Evolutionary conservation across 163 green algal genomes (phyloP), one percentile per base, ranked within the genome.

Genomic region (Smithsoniella earleae): DNA sequence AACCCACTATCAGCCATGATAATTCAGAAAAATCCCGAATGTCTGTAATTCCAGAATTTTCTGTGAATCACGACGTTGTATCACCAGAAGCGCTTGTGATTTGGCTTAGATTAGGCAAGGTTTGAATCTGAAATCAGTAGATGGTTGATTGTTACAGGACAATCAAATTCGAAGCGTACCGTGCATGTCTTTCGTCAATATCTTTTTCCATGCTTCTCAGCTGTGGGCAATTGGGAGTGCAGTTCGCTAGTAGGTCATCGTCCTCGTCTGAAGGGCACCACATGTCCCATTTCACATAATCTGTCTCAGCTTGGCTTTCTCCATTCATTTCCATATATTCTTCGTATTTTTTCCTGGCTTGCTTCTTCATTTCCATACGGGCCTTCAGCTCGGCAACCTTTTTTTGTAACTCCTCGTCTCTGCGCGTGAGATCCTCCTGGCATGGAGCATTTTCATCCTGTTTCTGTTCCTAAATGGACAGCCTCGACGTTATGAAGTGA

Each of bases 231-330:
- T 84, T 84, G 27, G 88, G 87, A 10, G 76, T 82, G 10, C 86
- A 66, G 37, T 66, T 83, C 65, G 86, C 83, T 73, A 90, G 78
- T 28, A 90, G 27, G 16, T 91, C 88, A 75, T 95, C 87, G 66
- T 95, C 88, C 46, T 95, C 87, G 74, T 95, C 88, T 33, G 84
- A 83, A 8, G 88, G 88, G 66, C 81, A 88, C 82, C 85, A 95
- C 34, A 95, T 75, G 62, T 91, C 86, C 88, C 88, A 95, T 72
- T 85, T 86, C 1, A 58, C 78, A 65, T 95, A 95, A 74, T 95
- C 88, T 1, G 87, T 92, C n/a, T 34, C 28, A 46, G 4, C 30
- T 54, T 52, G 36, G 22, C 63, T 77, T 40, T 5, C 62, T 74
- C 43, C 3, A 49, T 65, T 43, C 3, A 37, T 52, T 16, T 79